phyloP scores from a whole-genome alignment of 495 filamentous ascomycete species.

The Penicillium bialowiezense region DNA sequence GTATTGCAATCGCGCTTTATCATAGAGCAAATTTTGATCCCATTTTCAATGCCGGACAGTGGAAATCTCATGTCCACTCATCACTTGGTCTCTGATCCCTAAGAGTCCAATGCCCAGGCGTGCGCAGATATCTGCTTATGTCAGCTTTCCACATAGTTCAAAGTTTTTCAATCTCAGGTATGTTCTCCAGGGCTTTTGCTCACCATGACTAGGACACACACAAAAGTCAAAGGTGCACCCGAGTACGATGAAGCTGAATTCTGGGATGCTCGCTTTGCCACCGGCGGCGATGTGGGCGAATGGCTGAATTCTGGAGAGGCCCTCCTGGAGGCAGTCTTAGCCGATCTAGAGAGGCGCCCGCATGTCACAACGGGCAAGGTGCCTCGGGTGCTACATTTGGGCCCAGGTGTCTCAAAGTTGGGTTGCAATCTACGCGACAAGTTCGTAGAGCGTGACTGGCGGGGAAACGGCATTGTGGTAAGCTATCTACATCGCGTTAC shows the following conservation, averaged over 20 bases:
- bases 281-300: slow-evolving; percentile 41
- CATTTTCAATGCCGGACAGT: no score
- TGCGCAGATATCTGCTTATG: neutral
- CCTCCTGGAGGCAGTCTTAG: slow-evolving; percentile 30
- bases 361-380: neutral
- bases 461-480: slow-evolving; percentile 36
- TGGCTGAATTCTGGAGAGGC: slow-evolving; percentile 42
- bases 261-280: slow-evolving; percentile 41
- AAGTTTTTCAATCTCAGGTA: neutral
- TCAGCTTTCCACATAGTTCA: neutral
- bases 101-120: no score
- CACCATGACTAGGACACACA: slow-evolving; percentile 9
- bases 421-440: slow-evolving; percentile 33
- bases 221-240: slow-evolving; percentile 29
- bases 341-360: slow-evolving; percentile 21
- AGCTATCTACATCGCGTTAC: slow-evolving; percentile 3
- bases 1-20: neutral
- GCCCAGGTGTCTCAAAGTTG: slow-evolving; percentile 40
- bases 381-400: slow-evolving; percentile 37
- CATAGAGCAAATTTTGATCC: neutral
- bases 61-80: no score
- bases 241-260: slow-evolving; percentile 40
- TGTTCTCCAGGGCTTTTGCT: neutral
- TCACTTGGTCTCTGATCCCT: no score
- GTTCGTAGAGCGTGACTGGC: slow-evolving; percentile 28